Base-by-base conservation (phyloP, 441 rosid species). In the Geranium incanum region DNA sequence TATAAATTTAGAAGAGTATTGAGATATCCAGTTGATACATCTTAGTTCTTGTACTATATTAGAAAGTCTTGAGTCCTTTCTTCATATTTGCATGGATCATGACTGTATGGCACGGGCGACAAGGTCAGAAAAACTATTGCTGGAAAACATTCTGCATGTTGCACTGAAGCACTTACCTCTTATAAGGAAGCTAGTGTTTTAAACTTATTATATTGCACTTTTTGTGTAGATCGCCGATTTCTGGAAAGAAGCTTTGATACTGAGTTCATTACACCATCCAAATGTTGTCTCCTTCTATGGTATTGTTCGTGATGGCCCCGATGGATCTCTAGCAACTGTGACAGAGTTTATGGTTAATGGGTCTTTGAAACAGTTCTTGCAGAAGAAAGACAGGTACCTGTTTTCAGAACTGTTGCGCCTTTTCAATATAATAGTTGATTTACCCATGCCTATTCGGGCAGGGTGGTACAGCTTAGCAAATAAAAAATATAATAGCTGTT, bases 261-360 rank as follows among this genome's bases (percentile, higher is more conserved):
- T 92, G 81, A 88, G 99, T 80, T 95, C 99, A 70, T 82, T 95
- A 75, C 99, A 95, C 83, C 99, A 95, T 81, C 99, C 99, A 48
- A 95, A 92, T 78, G 99, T 95, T 57, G 97, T 95, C 75, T 84
- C 99, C 57, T 92, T 95, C 83, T 95, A 92, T 84, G 99, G 97
- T 60, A 92, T 95, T 78, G 99, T 92, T 72, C 97, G 99, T 78
- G 99, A 92, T 84, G 99, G 99, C 67, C 97, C 97, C 68, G 95
- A 92, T 72, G 99, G 97, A 73, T 88, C 96, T 62, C 81, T 95
- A 73, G 99, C 99, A 55, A 95, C 99, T 37, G 93, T 95, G 41
- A 91, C 97, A 0, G 97, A 95, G 77, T 95, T 92, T 82, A 95
- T 95, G 99, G 84, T 95, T 72, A 95, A 95, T 76, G 99, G 99